phyloP scores from a whole-genome alignment of 306 rosid genomes.

The Cyclanthera cordifolia region DNA sequence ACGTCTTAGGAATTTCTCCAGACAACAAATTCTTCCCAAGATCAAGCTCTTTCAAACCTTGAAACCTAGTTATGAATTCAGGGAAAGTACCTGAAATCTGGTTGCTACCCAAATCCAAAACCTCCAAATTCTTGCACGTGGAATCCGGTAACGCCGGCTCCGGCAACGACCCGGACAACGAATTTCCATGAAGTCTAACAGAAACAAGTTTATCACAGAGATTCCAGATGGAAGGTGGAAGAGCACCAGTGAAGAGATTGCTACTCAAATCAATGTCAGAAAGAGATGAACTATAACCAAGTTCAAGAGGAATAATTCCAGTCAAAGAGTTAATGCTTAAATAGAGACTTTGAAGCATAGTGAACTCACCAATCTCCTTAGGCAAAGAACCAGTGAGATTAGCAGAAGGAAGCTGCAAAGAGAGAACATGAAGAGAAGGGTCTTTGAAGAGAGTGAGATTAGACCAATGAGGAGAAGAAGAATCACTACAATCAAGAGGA shows the following conservation, averaged over 20 bases:
- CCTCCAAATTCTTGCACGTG: conserved; percentile 43
- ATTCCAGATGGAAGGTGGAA: conserved; percentile 82
- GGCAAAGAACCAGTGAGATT: conserved; percentile 89
- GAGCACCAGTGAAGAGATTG: conserved; percentile 41
- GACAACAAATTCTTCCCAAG: conserved; percentile 49
- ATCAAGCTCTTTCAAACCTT: conserved; percentile 63
- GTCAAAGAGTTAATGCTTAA: conserved; percentile 58
- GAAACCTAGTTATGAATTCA: conserved; percentile 47
- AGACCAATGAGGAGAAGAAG: conserved; percentile 71
- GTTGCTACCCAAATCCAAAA: conserved; percentile 68
- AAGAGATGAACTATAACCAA: conserved; percentile 69
- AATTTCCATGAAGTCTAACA: conserved; percentile 49
- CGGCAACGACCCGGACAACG: conserved; percentile 47
- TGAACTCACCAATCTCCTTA: conserved; percentile 65
- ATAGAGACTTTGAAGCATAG: conserved; percentile 68
- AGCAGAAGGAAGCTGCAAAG: conserved; percentile 88
- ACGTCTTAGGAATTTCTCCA: conserved; percentile 48
- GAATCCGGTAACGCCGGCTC: conserved; percentile 82
- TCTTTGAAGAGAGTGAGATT: conserved; percentile 57
- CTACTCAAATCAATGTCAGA: conserved; percentile 61
- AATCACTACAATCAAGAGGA: conserved; percentile 42
- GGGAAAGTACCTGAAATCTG: conserved; percentile 69
- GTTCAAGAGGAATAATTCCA: conserved; percentile 74
- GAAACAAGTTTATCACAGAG: conserved; percentile 68
- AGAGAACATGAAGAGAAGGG: conserved; percentile 58